phyloP scores from a whole-genome alignment of 2,329 filamentous ascomycete genomes.

The Blastomyces parvus region DNA sequence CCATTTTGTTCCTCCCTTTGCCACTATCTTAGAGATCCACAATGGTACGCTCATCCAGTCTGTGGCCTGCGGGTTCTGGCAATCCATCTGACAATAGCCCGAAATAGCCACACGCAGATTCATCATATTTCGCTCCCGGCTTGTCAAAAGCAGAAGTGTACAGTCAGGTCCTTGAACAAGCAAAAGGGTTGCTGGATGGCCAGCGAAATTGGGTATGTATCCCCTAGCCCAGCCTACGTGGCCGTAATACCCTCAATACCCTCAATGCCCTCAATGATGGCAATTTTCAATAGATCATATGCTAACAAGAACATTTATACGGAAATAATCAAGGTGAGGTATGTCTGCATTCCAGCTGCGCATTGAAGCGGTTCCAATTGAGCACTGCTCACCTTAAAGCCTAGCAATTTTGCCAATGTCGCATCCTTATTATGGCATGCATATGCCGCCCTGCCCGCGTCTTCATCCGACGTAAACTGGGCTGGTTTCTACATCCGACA shows the following conservation, averaged over 20 bases:
- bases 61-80: neutral
- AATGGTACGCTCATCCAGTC: neutral
- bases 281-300: neutral
- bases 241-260: neutral
- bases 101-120: conserved; percentile 39
- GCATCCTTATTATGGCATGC: conserved; percentile 43
- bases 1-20: too few species aligned
- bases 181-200: conserved; percentile 31
- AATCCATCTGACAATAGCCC: neutral
- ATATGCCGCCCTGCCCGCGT: conserved; percentile 35
- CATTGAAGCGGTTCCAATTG: neutral
- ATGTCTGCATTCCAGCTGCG: conserved; percentile 8
- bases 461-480: conserved; percentile 41
- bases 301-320: neutral
- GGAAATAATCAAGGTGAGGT: conserved; percentile 25
- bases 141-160: conserved; percentile 37
- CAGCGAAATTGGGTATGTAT: conserved; percentile 40
- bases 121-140: conserved; percentile 34
- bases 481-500: conserved; percentile 40
- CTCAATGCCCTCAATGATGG: neutral
- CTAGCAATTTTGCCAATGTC: conserved; percentile 40
- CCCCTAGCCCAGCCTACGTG: neutral
- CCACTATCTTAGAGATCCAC: neutral
- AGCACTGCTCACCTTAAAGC: neutral
- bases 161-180: conserved; percentile 32